Evolutionary conservation across 345 rosid genomes (phyloP), one percentile per base, ranked within the genome.

Genomic region (Orychophragmus violaceus): DNA sequence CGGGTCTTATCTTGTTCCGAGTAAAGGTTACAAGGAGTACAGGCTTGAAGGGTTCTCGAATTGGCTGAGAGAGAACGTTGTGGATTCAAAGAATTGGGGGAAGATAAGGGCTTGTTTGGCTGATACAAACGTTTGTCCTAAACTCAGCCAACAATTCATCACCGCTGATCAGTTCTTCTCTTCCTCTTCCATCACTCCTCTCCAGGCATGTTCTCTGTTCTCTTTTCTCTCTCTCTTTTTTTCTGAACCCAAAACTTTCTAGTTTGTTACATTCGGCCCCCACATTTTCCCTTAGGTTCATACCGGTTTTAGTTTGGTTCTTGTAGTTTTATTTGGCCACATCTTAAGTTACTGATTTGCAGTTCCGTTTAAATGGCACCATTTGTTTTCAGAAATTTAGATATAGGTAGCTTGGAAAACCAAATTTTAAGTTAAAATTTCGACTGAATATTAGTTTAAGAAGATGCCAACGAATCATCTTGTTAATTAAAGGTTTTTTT

Each of bases 111-210:
- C 85, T 48, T 92, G 98, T 74, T 76, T 92, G 28, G 82, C 82
- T 36, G 95, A 83, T 16, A 79, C 86, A 0, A 73, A 86, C 27
- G 82, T 79, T 58, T 92, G 97, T 70, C 63, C 95, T 48, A 84
- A 80, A 76, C 54, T 92, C 58, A 66, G 25, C 13, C 93, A 74
- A 68, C 44, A 76, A 4, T 92, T 79, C 39, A 28, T 82, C 33
- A 75, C 87, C 3, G 85, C 88, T 16, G 95, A 89, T 66, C 98
- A 92, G 70, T 89, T 86, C 82, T 87, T 78, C 52, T 55, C 71
- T 6, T 61, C 71, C 12, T 77, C 85, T 44, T 79, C 45, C 44
- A 57, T 89, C 81, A 83, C 93, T 27, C 97, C 98, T 61, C 82
- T 92, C 64, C 97, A 92, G 95, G 95, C 53, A 69, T 71, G 79